These are phyloP conservation scores for Micractinium sp. DNA, from an alignment of 139 green algal species.

Conservation along the genomic window DNA sequence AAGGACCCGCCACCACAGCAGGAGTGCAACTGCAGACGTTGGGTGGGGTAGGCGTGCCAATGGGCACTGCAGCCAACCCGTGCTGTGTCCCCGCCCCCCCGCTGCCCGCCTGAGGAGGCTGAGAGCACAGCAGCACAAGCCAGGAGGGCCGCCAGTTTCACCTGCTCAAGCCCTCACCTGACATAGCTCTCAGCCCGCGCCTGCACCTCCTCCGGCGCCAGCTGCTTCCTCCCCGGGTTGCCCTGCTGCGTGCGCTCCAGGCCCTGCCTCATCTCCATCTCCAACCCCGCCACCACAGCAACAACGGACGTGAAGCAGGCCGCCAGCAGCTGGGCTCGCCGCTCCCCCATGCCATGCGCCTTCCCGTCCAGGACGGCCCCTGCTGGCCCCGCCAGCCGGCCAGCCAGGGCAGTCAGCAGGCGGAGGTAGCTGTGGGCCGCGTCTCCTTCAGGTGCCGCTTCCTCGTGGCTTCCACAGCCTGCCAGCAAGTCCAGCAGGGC, in stretches of 20 bases:
- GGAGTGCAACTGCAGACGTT: too few species aligned
- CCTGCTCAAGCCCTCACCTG: neutral
- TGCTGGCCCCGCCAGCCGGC: neutral
- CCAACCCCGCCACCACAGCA: neutral
- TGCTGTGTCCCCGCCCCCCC: too few species aligned
- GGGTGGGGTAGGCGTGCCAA: too few species aligned
- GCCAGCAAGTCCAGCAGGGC: neutral
- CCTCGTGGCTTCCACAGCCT: neutral
- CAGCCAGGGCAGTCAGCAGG: neutral
- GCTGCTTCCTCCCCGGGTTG: neutral
- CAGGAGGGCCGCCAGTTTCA: too few species aligned
- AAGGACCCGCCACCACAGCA: neutral
- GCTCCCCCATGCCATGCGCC: neutral
- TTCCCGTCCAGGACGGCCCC: neutral
- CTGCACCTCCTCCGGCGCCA: neutral
- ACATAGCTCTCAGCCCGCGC: neutral
- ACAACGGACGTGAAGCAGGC: neutral
- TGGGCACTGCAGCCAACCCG: too few species aligned
- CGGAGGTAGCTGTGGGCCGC: neutral
- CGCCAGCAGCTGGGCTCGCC: neutral
- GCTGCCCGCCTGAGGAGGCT: too few species aligned
- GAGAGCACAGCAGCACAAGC: too few species aligned
- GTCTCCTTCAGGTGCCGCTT: neutral
- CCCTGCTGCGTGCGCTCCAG: neutral
- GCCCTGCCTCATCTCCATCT: neutral